Evolutionary conservation across 2,329 filamentous ascomycete species (phyloP).

Genomic region (Aspergillus calidoustus): DNA sequence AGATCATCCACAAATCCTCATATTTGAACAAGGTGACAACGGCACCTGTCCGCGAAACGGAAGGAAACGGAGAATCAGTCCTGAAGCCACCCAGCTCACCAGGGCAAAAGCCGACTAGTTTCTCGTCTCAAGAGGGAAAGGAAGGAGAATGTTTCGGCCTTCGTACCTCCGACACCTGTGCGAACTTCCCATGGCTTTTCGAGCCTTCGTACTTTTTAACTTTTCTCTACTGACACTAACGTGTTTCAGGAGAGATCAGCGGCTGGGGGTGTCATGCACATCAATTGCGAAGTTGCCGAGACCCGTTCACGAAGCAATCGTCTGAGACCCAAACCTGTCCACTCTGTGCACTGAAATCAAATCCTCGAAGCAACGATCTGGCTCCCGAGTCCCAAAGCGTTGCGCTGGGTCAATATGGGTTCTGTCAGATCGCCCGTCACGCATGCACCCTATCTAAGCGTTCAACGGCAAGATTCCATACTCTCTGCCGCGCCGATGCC

Average conservation of each 20-base stretch:
- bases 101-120: neutral
- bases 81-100: neutral
- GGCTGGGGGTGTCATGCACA: conserved; percentile 25
- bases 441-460: neutral
- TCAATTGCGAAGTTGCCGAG: conserved; percentile 16
- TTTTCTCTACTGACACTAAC: conserved; percentile 11
- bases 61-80: neutral
- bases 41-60: neutral
- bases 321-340: conserved; percentile 7
- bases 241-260: conserved; percentile 29
- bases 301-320: conserved; percentile 13
- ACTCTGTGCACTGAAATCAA: neutral
- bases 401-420: neutral
- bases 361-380: conserved; percentile 6
- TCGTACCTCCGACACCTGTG: neutral
- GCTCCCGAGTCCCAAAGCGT: neutral
- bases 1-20: conserved; percentile 32
- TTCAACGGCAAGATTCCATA: neutral
- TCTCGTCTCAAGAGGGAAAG: neutral
- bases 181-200: neutral
- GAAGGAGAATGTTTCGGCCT: neutral
- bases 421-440: neutral
- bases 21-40: conserved; percentile 16
- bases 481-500: neutral
- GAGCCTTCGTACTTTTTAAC: conserved; percentile 6